Conservation (phyloP, 2,329 filamentous ascomycete genomes). For the Penicillium fuscoglaucum region DNA sequence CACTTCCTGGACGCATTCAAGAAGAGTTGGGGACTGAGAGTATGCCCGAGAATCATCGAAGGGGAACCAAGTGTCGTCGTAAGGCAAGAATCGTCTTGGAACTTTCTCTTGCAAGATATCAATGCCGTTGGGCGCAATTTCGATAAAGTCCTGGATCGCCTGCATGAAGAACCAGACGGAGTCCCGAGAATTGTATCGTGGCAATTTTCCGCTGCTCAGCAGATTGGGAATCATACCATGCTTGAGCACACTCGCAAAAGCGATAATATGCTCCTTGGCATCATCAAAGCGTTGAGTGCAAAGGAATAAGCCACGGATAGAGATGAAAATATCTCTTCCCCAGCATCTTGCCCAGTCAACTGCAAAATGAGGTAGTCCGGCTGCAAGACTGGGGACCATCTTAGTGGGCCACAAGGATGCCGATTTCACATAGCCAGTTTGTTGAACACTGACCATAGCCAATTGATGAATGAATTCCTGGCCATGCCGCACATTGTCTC, state of each 20-base stretch:
- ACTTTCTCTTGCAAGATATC: constrained; percentile 74
- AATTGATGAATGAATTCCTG: constrained; percentile 88
- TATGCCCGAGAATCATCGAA: constrained; percentile 81
- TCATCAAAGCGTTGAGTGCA: constrained; percentile 85
- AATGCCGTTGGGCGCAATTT: constrained; percentile 74
- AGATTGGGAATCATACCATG: constrained; percentile 98
- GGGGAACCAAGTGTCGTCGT: constrained; percentile 93
- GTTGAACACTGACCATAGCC: constrained; percentile 87
- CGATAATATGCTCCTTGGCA: constrained; percentile 89
- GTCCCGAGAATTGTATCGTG: constrained; percentile 93
- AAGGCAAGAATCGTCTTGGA: constrained; percentile 83
- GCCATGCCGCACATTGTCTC: constrained; percentile 71
- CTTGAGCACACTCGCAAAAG: constrained; percentile 94
- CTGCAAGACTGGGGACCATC: constrained; percentile 81
- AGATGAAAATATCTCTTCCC: constrained; percentile 97
- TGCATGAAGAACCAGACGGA: constrained; percentile 98
- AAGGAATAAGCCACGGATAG: constrained; percentile 84
- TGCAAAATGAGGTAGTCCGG: constrained; percentile 90
- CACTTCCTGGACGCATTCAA: constrained; percentile 89
- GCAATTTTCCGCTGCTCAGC: constrained; percentile 77
- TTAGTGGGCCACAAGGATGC: constrained; percentile 87
- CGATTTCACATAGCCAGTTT: constrained; percentile 84
- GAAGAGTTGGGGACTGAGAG: constrained; percentile 76
- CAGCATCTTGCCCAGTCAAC: constrained; percentile 94
- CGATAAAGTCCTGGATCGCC: constrained; percentile 88